Percentiles rank a stretch among this genome's conserved stretches.
Evolutionary conservation across 2,329 filamentous ascomycete genomes (phyloP).

Genomic region (Trichoderma koningiopsis): DNA sequence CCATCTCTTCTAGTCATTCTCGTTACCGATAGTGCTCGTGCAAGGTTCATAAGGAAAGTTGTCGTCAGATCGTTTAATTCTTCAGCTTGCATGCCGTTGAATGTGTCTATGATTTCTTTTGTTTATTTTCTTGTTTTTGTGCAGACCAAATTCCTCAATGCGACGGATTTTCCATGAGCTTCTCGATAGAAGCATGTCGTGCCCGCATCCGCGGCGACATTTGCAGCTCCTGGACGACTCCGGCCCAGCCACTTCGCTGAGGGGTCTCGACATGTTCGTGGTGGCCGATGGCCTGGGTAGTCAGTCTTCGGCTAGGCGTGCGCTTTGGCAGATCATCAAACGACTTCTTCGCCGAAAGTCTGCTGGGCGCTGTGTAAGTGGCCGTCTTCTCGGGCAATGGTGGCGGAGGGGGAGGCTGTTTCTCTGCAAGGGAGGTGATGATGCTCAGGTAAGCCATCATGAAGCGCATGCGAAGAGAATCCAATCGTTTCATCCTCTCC

Average conservation of each 20-base stretch:
- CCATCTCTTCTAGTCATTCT: background rate
- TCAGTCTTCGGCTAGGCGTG: conserved; percentile 55
- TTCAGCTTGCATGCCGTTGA: conserved; percentile 2
- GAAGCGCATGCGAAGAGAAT: conserved; percentile 65
- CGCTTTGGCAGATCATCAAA: conserved; percentile 49
- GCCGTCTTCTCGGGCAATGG: conserved; percentile 40
- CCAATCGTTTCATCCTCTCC: conserved; percentile 60
- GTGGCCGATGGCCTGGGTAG: conserved; percentile 57
- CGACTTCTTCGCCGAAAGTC: conserved; percentile 43
- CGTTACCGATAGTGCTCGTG: background rate
- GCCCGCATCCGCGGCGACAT: conserved; percentile 62
- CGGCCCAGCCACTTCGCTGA: conserved; percentile 61
- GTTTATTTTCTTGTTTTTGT: background rate
- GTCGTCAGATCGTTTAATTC: conserved; percentile 10
- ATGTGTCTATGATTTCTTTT: background rate
- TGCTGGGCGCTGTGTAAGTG: conserved; percentile 36
- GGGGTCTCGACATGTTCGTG: conserved; percentile 49
- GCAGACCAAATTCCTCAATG: conserved; percentile 14
- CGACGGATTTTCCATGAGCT: conserved; percentile 49
- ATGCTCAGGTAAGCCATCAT: conserved; percentile 66
- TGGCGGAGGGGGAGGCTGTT: conserved; percentile 39
- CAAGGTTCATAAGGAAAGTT: conserved; percentile 10
- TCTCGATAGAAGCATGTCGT: conserved; percentile 64
- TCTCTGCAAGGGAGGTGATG: conserved; percentile 45
- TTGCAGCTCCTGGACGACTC: conserved; percentile 65